Evolutionary conservation across 306 rosid genomes (phyloP).

Genomic region (Mimosa pudica): DNA sequence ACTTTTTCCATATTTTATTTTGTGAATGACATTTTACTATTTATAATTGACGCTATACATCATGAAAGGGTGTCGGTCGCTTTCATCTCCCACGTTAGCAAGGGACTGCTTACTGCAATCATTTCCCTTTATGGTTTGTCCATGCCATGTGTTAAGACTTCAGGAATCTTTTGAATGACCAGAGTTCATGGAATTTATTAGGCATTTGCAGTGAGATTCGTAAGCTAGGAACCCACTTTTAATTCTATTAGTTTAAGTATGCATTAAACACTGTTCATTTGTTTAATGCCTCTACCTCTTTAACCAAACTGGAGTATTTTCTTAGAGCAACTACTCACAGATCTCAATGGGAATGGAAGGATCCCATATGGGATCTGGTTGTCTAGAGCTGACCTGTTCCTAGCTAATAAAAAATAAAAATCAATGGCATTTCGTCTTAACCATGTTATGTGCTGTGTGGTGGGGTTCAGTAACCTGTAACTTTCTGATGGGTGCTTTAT

Average conservation of each 20-base stretch:
- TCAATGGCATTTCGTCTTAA: conserved; percentile 47
- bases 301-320: conserved; percentile 35
- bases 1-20: background rate
- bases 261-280: conserved; percentile 36
- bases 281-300: conserved; percentile 46
- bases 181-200: conserved; percentile 34
- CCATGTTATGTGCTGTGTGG: conserved; percentile 51
- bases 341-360: conserved; percentile 45
- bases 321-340: conserved; percentile 38
- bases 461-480: conserved; percentile 49
- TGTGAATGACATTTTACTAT: background rate
- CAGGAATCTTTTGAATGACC: conserved; percentile 42
- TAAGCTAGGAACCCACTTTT: conserved; percentile 29
- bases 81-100: conserved; percentile 37
- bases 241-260: conserved; percentile 21
- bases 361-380: conserved; percentile 38
- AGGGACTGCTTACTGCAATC: conserved; percentile 34
- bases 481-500: conserved; percentile 36
- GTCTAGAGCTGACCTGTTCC: conserved; percentile 48
- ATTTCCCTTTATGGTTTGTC: conserved; percentile 38
- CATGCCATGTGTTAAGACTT: conserved; percentile 35
- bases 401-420: conserved; percentile 33
- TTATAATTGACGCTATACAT: conserved; percentile 24
- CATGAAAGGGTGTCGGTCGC: conserved; percentile 54
- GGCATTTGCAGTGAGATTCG: conserved; percentile 35